Evolutionary conservation across 1,139 yeast species (phyloP), one percentile per base, ranked within the genome.

Genomic region (Tardiomyces digboiensis): DNA sequence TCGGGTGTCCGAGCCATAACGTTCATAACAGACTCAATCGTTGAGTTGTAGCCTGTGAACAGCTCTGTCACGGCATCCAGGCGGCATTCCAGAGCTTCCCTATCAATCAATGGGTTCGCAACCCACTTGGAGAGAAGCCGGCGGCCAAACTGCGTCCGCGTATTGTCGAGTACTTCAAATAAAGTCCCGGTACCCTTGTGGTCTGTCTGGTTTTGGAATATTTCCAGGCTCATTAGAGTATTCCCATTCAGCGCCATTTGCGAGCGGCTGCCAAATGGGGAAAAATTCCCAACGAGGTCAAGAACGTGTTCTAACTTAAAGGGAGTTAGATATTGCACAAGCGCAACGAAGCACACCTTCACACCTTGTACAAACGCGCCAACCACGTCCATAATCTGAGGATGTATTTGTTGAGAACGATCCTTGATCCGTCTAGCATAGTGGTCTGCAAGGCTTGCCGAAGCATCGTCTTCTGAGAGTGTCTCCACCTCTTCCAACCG

Each of bases 101-200:
- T 63, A 38, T 78, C 70, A 0, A 76, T 63, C 29, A 89, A 67
- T 1, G 98, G 98, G 49, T 74, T 69, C 1, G 79, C 71, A 0
- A 89, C 65, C 98, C 98, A 91, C 42, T 73, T 68, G 29, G 71
- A 70, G 8, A 91, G 60, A 47, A 76, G 56, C 44, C 96, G 64
- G 42, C 70, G 74, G 0, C 98, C 98, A 63, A 81, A 83, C 26
- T 73, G 70, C 0, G 97, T 86, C 39, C 78, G 66, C 0, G 97
- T 85, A 50, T 82, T 89, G 59, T 89, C 85, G 49, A 91, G 58
- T 2, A 86, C 66, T 87, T 91, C 83, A 14, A 84, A 62, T 16
- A 91, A 64, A 0, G 96, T 78, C 0, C 97, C 97, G 29, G 69
- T 66, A 7, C 66, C 68, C 1, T 73, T 66, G 16, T 65, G 62